Base-by-base conservation (phyloP, 2,329 filamentous ascomycete genomes). In the Fusarium aywerte region DNA sequence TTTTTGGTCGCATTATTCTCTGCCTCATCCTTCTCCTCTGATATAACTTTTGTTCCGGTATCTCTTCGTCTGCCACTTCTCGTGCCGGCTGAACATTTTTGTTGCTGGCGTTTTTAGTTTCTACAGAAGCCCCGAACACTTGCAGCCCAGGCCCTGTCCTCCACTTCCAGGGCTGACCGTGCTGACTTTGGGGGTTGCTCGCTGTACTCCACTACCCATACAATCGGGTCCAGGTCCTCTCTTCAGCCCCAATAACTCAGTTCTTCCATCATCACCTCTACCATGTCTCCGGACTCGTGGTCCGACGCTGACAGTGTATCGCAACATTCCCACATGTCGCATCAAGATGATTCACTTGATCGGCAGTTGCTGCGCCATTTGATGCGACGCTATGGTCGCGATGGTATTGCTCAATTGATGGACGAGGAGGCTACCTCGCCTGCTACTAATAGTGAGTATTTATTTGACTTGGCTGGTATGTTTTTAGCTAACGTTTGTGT, bases 301-400 rank as follows among this genome's bases (percentile, higher is more conserved):
- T 67, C 75, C 60, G 75, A 76, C 48, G 62, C 61, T 48, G 76
- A 77, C 54, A 74, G 70, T 66, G 62, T 72, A 62, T 71, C 75
- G 33, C 72, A 76, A 56, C 70, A 70, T 50, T 72, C 71, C n/a
- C 56, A 57, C 32, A 56, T 66, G 58, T 68, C 70, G 32, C 68
- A 73, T 29, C 73, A 74, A 31, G 71, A 74, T 43, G 70, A 72
- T 57, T 60, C 58, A n/a, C 71, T 78, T 35, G 76, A 78, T 57
- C 75, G 75, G 12, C 76, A 78, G 52, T 68, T 78, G 48, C 74
- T 78, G 32, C 75, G 76, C 31, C 76, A 78, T 67, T 73, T 78
- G 10, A 72, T 78, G 69, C 68, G 62, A 51, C 73, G 74, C 43
- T 78, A 78, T 56, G 73, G 75, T 31, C 73, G 69, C 25, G 75